Base-by-base conservation (phyloP, 192 early-diverging fungal genomes). In the Funneliformis geosporum region DNA sequence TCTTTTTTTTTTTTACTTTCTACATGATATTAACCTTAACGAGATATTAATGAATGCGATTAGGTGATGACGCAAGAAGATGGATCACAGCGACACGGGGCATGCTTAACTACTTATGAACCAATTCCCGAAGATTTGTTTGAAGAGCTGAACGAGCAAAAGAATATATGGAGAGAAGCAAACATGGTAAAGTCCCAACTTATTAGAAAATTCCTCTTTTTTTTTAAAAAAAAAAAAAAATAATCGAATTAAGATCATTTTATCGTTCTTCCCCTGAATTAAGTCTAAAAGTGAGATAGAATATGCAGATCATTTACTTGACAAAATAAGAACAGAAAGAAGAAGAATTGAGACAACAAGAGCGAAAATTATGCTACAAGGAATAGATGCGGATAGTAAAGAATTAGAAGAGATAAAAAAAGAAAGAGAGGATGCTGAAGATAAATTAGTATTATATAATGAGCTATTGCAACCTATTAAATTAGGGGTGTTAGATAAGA, bases 381-480 rank as follows among this genome's bases (percentile, higher is more conserved):
- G 44, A n/a, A 28, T 33, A 33, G 33, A 40, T 11, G 16, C 68
- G 2, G 80, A 73, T 10, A 40, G 60, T 6, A 14, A 27, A 23
- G 46, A 50, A 40, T 23, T 38, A 8, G 73, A 47, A 18, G 73
- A 86, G 9, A 75, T 83, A 21, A 62, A 80, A 40, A 43, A 76
- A 33, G 83, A 85, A 42, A 73, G 81, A 60, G 50, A 40, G 10
- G 90, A 91, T 46, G 85, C 85, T 0, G 90, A 94, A 79, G 94
- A 95, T 66, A 95, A 94, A 64, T 78, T 95, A 2, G 77, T 69
- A 9, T 76, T 95, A 28, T 93, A 89, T 72, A 82, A 76, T 10
- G 91, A 94, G 43, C 82, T 94, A 64, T 80, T 95, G 43, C 82
- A 85, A 27, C 91, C 91, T 16, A 85, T 93, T 70, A 86, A 85